These are phyloP conservation scores for Hymenoscyphus albidus DNA, from an alignment of 2,329 filamentous ascomycete species.

Conservation along the genomic window DNA sequence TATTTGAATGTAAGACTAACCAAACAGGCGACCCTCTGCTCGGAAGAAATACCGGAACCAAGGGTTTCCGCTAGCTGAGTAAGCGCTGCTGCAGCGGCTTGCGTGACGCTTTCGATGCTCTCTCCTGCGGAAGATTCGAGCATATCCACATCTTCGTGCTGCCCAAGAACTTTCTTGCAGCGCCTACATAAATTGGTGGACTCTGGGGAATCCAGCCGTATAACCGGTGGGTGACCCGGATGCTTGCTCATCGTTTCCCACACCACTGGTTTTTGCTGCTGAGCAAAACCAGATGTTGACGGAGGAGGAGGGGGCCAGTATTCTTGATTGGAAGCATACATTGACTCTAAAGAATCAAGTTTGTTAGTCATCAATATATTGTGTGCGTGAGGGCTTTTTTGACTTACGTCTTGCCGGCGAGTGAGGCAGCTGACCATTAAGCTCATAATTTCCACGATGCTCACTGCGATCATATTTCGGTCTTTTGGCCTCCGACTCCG, in stretches of 20 bases:
- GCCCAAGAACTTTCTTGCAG: slow-evolving; percentile 25
- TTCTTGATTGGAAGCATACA: slow-evolving; percentile 17
- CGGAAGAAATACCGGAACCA: slow-evolving; percentile 27
- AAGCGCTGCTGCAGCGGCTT: slow-evolving; percentile 29
- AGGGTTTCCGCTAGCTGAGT: slow-evolving; percentile 32
- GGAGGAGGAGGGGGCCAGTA: slow-evolving; percentile 14
- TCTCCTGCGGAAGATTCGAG: slow-evolving; percentile 20
- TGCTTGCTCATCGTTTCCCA: slow-evolving; percentile 12
- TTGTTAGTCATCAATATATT: slow-evolving; percentile 19
- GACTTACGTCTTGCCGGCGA: slow-evolving; percentile 21
- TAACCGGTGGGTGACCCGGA: background rate
- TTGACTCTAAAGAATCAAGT: slow-evolving; percentile 17
- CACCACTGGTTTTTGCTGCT: slow-evolving; percentile 10
- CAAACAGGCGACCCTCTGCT: slow-evolving; percentile 25
- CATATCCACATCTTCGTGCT: slow-evolving; percentile 17
- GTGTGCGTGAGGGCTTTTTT: background rate
- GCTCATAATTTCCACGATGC: slow-evolving; percentile 20
- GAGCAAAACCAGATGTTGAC: slow-evolving; percentile 5
- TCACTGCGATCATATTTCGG: slow-evolving; percentile 25
- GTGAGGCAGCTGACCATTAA: slow-evolving; percentile 19
- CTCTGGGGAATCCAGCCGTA: slow-evolving; percentile 15
- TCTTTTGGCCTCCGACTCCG: slow-evolving; percentile 22
- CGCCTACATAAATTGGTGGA: slow-evolving; percentile 23
- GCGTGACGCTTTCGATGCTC: slow-evolving; percentile 23
- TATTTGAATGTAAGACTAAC: slow-evolving; percentile 25